Percentiles rank a stretch among this genome's conserved stretches.
Conservation (phyloP, 768 basidiomycete genomes). For the Chlorophyllum brunneum region DNA sequence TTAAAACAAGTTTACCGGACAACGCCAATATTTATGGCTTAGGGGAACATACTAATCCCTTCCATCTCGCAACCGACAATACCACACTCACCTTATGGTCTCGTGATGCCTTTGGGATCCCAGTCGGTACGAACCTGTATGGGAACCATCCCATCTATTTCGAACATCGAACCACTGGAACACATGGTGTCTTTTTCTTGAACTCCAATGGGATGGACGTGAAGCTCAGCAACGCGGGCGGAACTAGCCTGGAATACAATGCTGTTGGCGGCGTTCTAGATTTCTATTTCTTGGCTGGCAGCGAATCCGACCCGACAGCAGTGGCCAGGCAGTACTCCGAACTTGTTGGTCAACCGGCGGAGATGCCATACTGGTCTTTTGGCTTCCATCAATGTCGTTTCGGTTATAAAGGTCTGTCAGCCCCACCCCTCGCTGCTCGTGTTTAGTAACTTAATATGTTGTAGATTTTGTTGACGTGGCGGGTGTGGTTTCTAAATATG, state of each 20-base stretch:
- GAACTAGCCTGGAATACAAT: constrained; percentile 63
- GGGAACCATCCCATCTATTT: constrained; percentile 72
- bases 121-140: constrained; percentile 60
- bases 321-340: constrained; percentile 69
- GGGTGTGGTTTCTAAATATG: constrained; percentile 57
- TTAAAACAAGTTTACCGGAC: constrained; percentile 58
- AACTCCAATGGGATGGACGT: constrained; percentile 79
- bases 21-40: constrained; percentile 74
- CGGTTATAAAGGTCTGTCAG: constrained; percentile 52
- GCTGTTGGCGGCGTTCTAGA: constrained; percentile 75
- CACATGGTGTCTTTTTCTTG: constrained; percentile 67
- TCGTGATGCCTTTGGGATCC: constrained; percentile 60
- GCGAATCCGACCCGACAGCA: constrained; percentile 49
- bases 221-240: constrained; percentile 47
- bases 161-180: constrained; percentile 61
- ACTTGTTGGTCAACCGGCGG: constrained; percentile 60
- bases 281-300: constrained; percentile 76
- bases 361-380: constrained; percentile 73
- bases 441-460: not conserved
- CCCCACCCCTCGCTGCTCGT: not conserved
- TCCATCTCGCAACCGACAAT: constrained; percentile 50
- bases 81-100: constrained; percentile 57
- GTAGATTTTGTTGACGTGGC: constrained; percentile 62
- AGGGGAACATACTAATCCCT: constrained; percentile 66
- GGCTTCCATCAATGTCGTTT: constrained; percentile 73